phyloP scores from a whole-genome alignment of 2,329 filamentous ascomycete species.

The Daldinia sp. region DNA sequence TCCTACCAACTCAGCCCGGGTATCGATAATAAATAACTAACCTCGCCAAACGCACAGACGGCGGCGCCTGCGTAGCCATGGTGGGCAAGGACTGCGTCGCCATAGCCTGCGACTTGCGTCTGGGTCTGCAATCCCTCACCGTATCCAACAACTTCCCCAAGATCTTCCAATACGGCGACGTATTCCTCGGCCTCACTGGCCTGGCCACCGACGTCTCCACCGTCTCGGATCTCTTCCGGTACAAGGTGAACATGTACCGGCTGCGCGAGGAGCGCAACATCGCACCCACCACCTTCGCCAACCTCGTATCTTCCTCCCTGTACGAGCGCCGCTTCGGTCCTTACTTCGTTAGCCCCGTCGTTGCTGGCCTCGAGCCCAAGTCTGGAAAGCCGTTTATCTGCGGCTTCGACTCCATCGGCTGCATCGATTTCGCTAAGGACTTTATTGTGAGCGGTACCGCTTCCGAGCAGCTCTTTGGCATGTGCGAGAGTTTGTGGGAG shows the following conservation, averaged over 20 bases:
- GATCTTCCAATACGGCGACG: constrained; percentile 96
- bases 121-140: constrained; percentile 94
- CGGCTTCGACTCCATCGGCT: constrained; percentile 98
- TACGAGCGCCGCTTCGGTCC: constrained; percentile 97
- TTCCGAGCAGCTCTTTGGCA: constrained; percentile 97
- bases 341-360: constrained; percentile 93
- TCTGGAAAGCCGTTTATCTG: constrained; percentile 97
- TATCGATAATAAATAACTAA: constrained; percentile 33
- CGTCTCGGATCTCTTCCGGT: constrained; percentile 96
- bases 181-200: constrained; percentile 94
- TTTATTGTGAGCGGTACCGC: constrained; percentile 98
- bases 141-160: constrained; percentile 99
- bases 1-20: constrained; percentile 15
- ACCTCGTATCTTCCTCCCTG: constrained; percentile 87
- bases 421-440: constrained; percentile 99
- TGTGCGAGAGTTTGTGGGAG: constrained; percentile 98
- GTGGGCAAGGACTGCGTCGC: constrained; percentile 99
- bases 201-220: constrained; percentile 96
- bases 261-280: constrained; percentile 98
- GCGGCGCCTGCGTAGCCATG: constrained; percentile 97
- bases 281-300: constrained; percentile 92
- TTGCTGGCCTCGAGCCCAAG: constrained; percentile 94
- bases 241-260: constrained; percentile 99
- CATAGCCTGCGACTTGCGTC: constrained; percentile 97
- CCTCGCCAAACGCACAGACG: constrained; percentile 59